These are phyloP conservation scores for Paramecium pentaurelia DNA, from an alignment of 73 alveolate species.

Conservation along the genomic window DNA sequence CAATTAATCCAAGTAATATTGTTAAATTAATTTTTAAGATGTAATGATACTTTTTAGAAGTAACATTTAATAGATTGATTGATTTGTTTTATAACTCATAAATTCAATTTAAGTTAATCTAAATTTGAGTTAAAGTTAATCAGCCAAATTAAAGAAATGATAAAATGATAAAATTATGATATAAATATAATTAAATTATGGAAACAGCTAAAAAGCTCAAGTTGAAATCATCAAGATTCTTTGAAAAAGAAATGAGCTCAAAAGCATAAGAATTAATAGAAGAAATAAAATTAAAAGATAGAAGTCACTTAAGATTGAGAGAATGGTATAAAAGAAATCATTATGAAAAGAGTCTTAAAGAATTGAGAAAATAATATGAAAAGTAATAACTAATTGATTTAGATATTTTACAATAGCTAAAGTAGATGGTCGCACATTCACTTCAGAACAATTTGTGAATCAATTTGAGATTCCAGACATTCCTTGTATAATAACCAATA, in stretches of 20 bases:
- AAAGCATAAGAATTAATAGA: not conserved
- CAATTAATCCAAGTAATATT: no score
- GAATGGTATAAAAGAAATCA: slow-evolving; percentile 42
- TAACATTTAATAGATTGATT: not conserved
- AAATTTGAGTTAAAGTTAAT: not conserved
- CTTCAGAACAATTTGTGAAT: slow-evolving; percentile 71
- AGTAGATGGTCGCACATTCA: slow-evolving; percentile 46
- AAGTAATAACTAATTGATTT: not conserved
- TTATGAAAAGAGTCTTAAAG: not conserved
- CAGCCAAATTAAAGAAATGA: not conserved
- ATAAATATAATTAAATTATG: slow-evolving; percentile 12
- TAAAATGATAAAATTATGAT: not conserved
- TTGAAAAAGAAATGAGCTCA: slow-evolving; percentile 20
- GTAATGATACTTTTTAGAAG: no score
- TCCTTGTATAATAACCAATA: slow-evolving; percentile 66
- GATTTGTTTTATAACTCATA: not conserved
- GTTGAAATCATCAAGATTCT: slow-evolving; percentile 33
- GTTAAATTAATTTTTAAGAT: no score
- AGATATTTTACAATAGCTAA: slow-evolving; percentile 46
- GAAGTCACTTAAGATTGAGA: not conserved
- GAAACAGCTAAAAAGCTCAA: slow-evolving; percentile 26
- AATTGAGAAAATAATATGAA: not conserved
- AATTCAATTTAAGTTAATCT: no score
- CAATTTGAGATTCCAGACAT: slow-evolving; percentile 65
- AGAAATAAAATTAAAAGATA: not conserved